Conservation (phyloP, 2,329 filamentous ascomycete species). For the Cladosporium cucumerinum region DNA sequence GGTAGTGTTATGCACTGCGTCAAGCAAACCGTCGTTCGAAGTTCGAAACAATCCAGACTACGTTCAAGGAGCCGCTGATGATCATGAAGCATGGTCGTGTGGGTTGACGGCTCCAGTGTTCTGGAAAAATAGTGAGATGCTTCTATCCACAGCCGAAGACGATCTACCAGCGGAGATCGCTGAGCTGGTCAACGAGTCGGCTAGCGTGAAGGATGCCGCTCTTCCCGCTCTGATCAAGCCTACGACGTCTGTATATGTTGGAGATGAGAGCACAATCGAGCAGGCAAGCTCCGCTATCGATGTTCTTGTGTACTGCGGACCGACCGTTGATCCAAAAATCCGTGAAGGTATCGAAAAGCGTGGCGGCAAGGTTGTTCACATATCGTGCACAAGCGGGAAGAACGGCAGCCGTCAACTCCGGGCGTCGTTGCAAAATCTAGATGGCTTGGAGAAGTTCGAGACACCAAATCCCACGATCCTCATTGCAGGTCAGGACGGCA, state of each 20-base stretch:
- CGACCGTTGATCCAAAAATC: constrained; percentile 35
- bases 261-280: constrained; percentile 37
- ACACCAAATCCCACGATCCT: constrained; percentile 37
- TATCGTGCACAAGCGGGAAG: constrained; percentile 70
- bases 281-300: constrained; percentile 39
- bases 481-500: constrained; percentile 72
- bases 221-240: constrained; percentile 41
- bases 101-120: constrained; percentile 76
- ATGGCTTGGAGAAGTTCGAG: constrained; percentile 9
- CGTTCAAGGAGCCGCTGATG: constrained; percentile 91
- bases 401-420: constrained; percentile 80
- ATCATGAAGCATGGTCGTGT: constrained; percentile 87
- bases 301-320: constrained; percentile 44
- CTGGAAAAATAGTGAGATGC: constrained; percentile 63
- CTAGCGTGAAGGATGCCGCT: constrained; percentile 8
- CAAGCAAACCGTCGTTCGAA: constrained; percentile 69
- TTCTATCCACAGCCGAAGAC: constrained; percentile 65
- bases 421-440: constrained; percentile 61
- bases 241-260: constrained; percentile 41
- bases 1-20: constrained; percentile 82
- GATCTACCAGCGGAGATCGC: constrained; percentile 55
- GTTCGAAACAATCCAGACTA: constrained; percentile 66
- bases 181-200: constrained; percentile 34
- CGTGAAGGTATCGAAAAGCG: background rate
- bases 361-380: constrained; percentile 41